A percentile compares a stretch with the other conserved stretches of the same genome.
These are phyloP conservation scores for Phytopythium ostracodes DNA, from an alignment of 352 stramenopile species.

Conservation along the genomic window DNA sequence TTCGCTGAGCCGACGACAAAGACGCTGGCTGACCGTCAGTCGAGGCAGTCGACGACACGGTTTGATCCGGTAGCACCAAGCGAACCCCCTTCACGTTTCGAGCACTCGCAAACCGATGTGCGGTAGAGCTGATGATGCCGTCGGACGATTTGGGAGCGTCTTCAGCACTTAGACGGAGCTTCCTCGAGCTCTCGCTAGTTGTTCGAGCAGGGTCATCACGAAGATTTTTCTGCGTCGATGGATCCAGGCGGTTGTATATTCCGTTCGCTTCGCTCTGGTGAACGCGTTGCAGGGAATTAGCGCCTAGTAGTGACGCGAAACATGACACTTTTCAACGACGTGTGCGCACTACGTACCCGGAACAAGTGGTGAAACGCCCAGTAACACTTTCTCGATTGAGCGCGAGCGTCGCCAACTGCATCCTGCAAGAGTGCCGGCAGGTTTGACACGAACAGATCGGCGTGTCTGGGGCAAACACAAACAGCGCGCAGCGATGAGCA, in stretches of 20 bases:
- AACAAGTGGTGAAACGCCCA: conserved; percentile 75
- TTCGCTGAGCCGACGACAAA: conserved; percentile 13
- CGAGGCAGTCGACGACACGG: background rate
- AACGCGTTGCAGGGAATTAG: background rate
- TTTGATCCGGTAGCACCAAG: background rate
- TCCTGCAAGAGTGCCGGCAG: conserved; percentile 62
- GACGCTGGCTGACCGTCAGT: background rate
- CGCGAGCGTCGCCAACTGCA: conserved; percentile 67
- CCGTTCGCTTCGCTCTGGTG: conserved; percentile 42
- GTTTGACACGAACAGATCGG: conserved; percentile 53
- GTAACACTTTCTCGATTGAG: conserved; percentile 72
- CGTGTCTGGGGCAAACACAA: conserved; percentile 26
- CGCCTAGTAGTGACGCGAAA: background rate
- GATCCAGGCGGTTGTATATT: conserved; percentile 56
- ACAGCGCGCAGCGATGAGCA: too few species aligned
- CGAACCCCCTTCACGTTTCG: conserved; percentile 3
- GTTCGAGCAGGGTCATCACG: conserved; percentile 36
- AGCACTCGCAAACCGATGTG: background rate
- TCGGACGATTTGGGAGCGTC: background rate
- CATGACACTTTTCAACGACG: background rate
- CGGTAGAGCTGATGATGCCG: background rate
- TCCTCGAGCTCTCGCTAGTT: conserved; percentile 6
- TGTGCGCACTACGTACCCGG: conserved; percentile 20
- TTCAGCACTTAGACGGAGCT: conserved; percentile 3
- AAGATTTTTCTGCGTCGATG: conserved; percentile 60